These are phyloP conservation scores for Arabis alpina DNA, from an alignment of 345 rosid species.

Conservation along the genomic window DNA sequence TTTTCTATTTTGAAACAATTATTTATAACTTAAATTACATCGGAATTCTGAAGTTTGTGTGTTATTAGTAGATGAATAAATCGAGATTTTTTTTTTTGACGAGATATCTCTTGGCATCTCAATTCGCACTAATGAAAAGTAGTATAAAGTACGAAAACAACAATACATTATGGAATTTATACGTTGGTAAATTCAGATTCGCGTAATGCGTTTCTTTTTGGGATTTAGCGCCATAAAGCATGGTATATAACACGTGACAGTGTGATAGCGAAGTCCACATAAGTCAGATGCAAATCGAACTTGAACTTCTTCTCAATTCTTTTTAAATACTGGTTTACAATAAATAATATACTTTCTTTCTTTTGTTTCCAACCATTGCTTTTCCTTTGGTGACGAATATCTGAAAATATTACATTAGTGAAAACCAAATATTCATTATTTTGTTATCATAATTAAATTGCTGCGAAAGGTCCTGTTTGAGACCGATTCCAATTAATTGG, in stretches of 20 bases:
- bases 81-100: background rate
- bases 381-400: background rate
- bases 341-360: background rate
- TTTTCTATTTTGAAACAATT: too few relatives aligned
- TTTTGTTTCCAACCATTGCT: slow-evolving; percentile 11
- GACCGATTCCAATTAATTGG: too few relatives aligned
- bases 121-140: background rate
- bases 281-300: slow-evolving; percentile 31
- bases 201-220: background rate
- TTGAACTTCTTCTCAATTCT: slow-evolving; percentile 26
- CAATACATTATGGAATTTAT: background rate
- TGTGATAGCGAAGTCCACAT: slow-evolving; percentile 13
- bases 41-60: background rate
- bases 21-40: too few relatives aligned
- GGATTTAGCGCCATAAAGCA: slow-evolving; percentile 11
- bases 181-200: slow-evolving; percentile 20
- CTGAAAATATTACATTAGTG: background rate
- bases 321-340: background rate
- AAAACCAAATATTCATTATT: background rate
- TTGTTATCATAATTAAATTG: background rate
- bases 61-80: background rate
- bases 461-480: background rate
- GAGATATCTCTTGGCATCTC: slow-evolving; percentile 3
- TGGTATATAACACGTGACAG: slow-evolving; percentile 18
- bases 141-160: background rate